These are phyloP conservation scores for Escovopsis weberi DNA, from an alignment of 2,329 filamentous ascomycete species.

Conservation along the genomic window DNA sequence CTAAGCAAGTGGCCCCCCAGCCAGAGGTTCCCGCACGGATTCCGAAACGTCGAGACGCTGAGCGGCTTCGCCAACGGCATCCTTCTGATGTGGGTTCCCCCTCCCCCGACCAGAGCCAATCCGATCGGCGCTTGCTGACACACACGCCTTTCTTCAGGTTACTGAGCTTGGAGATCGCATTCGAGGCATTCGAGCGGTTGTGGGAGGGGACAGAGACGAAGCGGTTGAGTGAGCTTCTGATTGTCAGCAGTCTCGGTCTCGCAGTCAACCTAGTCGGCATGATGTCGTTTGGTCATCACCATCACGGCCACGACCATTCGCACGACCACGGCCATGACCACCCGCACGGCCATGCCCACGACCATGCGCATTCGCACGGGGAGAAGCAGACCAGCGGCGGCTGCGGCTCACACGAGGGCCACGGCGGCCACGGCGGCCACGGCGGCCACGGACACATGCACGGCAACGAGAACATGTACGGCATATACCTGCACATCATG, in stretches of 20 bases:
- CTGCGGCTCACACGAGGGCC: constrained; percentile 5
- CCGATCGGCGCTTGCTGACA: constrained; percentile 6
- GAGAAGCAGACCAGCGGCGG: constrained; percentile 22
- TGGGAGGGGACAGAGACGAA: constrained; percentile 73
- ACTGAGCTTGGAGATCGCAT: constrained; percentile 89
- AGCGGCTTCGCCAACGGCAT: constrained; percentile 95
- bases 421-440: constrained; percentile 13
- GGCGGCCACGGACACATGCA: constrained; percentile 30
- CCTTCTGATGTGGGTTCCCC: constrained; percentile 59
- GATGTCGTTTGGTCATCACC: constrained; percentile 62
- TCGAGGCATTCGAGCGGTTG: constrained; percentile 81
- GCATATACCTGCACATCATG: constrained; percentile 89
- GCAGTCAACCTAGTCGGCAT: constrained; percentile 88
- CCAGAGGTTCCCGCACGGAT: constrained; percentile 80
- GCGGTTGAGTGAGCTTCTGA: constrained; percentile 69
- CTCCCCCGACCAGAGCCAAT: not conserved
- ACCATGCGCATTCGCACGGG: constrained; percentile 17
- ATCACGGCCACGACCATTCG: constrained; percentile 24
- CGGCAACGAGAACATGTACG: constrained; percentile 94
- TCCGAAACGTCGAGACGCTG: constrained; percentile 91
- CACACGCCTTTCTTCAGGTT: constrained; percentile 36
- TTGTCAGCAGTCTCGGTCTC: constrained; percentile 77
- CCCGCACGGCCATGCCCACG: not conserved
- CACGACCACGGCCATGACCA: constrained; percentile 26
- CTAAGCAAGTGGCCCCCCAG: constrained; percentile 95